Evolutionary conservation across 2,329 filamentous ascomycete genomes (phyloP).

Genomic region (Mollisiaceae sp.): DNA sequence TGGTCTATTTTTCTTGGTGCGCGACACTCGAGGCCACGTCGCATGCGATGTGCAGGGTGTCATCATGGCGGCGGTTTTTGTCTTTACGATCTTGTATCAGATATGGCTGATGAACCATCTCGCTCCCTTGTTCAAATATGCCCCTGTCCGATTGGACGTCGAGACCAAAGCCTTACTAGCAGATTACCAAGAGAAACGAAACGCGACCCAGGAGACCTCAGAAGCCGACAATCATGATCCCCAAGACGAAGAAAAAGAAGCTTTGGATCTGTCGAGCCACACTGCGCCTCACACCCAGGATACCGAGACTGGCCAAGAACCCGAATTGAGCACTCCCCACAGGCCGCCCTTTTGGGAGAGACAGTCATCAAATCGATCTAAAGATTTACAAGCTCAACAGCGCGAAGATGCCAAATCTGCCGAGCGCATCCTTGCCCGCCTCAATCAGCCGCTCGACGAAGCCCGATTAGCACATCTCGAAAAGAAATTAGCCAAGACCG

Average conservation of each 20-base stretch:
- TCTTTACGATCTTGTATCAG: conserved; percentile 35
- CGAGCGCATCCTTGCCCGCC: conserved; percentile 28
- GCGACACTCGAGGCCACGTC: conserved; percentile 25
- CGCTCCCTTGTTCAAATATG: conserved; percentile 31
- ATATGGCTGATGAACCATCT: conserved; percentile 30
- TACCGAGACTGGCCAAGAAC: conserved; percentile 9
- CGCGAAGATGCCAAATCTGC: conserved; percentile 46
- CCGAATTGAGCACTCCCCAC: conserved; percentile 19
- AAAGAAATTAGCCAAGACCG: conserved; percentile 22
- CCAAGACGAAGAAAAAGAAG: conserved; percentile 22
- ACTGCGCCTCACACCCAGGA: conserved; percentile 18
- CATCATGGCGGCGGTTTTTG: conserved; percentile 32
- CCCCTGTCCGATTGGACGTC: conserved; percentile 27
- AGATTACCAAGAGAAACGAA: conserved; percentile 25
- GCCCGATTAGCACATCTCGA: conserved; percentile 30
- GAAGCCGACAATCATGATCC: conserved; percentile 22
- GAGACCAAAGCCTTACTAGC: conserved; percentile 29
- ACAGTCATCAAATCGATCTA: conserved; percentile 67
- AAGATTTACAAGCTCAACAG: conserved; percentile 61
- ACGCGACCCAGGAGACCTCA: conserved; percentile 14
- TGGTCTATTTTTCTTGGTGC: conserved; percentile 36
- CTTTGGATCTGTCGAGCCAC: conserved; percentile 20
- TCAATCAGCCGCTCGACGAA: conserved; percentile 32
- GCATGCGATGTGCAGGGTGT: conserved; percentile 32
- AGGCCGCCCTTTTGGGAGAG: conserved; percentile 27